phyloP scores from a whole-genome alignment of 2,329 filamentous ascomycete genomes.

The Blastomyces gilchristii region DNA sequence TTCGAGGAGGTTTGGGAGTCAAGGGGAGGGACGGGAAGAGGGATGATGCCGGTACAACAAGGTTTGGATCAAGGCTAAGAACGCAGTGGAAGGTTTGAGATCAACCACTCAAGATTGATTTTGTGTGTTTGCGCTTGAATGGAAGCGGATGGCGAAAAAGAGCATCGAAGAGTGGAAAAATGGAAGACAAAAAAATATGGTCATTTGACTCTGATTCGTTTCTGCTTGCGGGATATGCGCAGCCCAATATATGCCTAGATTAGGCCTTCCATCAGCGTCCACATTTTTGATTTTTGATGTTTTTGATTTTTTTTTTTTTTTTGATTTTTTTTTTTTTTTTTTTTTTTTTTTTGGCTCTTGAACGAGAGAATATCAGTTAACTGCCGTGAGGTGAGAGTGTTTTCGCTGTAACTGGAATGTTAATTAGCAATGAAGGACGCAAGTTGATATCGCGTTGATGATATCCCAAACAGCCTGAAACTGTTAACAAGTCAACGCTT shows the following conservation, averaged over 20 bases:
- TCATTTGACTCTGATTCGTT: background rate
- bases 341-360: background rate
- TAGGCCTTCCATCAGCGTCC: too few species aligned
- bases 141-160: background rate
- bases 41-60: background rate
- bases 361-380: background rate
- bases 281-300: background rate
- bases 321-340: background rate
- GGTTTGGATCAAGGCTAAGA: background rate
- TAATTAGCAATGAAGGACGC: background rate
- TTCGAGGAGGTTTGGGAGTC: background rate
- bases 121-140: background rate
- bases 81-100: background rate
- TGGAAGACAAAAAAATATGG: background rate
- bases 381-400: background rate
- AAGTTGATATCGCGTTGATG: background rate
- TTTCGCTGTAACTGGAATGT: background rate
- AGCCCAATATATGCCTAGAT: background rate
- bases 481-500: background rate
- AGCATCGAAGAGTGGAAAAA: background rate
- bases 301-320: background rate
- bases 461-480: background rate
- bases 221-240: background rate
- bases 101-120: background rate
- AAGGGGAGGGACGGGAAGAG: background rate